Conservation (phyloP, 768 basidiomycete species). For the Heimioporus sp. region DNA sequence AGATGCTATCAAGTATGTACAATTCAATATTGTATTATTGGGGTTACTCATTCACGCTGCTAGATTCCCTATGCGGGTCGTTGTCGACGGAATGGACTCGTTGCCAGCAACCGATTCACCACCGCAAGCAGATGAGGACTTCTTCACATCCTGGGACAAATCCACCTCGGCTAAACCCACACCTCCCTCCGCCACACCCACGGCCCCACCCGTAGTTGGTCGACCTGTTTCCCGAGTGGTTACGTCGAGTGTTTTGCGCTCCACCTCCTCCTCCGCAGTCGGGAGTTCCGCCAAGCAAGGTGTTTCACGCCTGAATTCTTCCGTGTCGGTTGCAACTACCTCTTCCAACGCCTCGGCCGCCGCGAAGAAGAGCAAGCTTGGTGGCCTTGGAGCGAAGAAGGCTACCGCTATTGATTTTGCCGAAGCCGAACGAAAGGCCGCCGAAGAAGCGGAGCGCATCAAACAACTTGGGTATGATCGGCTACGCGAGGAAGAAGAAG, state of each 20-base stretch:
- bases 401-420: constrained; percentile 86
- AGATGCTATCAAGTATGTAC: constrained; percentile 62
- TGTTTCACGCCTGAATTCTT: constrained; percentile 42
- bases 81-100: constrained; percentile 77
- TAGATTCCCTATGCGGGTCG: constrained; percentile 76
- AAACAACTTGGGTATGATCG: constrained; percentile 92
- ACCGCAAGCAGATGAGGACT: constrained; percentile 75
- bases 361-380: constrained; percentile 67
- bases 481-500: constrained; percentile 80
- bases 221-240: constrained; percentile 58
- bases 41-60: neutral
- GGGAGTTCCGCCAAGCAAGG: constrained; percentile 38
- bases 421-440: constrained; percentile 86
- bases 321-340: constrained; percentile 31
- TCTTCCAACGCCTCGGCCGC: constrained; percentile 31
- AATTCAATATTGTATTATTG: neutral
- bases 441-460: constrained; percentile 90
- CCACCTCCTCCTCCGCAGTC: constrained; percentile 35
- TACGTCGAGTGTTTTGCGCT: constrained; percentile 60
- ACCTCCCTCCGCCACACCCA: constrained; percentile 48
- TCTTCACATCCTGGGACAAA: constrained; percentile 97
- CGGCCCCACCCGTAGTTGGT: constrained; percentile 60
- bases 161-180: constrained; percentile 55
- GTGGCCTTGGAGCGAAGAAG: constrained; percentile 84
- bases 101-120: constrained; percentile 37